Conservation (phyloP, 495 filamentous ascomycete genomes). For the Geopyxis carbonaria region DNA sequence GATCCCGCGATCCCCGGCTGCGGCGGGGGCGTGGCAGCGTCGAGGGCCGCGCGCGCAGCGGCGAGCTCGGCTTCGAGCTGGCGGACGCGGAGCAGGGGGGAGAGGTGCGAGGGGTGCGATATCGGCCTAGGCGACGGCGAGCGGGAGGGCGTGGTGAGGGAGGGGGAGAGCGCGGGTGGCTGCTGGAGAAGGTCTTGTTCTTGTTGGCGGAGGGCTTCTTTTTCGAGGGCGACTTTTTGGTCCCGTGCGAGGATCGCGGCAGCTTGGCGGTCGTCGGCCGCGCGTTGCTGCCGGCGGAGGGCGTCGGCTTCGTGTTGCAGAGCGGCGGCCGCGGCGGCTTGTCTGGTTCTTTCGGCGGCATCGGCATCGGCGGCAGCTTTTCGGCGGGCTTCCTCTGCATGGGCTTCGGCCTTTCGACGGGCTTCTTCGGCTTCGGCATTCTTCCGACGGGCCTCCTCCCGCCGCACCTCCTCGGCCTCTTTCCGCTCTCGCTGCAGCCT, state of each 20-base stretch:
- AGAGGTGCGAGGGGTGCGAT: no score
- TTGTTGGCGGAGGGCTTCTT: not conserved
- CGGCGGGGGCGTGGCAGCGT: slow-evolving; percentile 16
- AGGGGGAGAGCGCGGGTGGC: no score
- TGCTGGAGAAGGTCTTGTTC: slow-evolving; percentile 2
- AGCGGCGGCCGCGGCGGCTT: no score
- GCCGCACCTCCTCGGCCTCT: slow-evolving; percentile 23
- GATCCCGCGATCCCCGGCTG: no score
- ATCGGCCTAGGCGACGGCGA: no score
- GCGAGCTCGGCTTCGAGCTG: slow-evolving; percentile 77
- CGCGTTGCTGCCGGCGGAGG: no score
- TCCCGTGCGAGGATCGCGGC: slow-evolving; percentile 1
- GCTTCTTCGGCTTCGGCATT: slow-evolving; percentile 40
- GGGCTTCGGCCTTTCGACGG: slow-evolving; percentile 40
- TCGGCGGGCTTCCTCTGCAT: slow-evolving; percentile 46
- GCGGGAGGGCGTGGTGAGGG: no score
- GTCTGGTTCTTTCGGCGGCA: slow-evolving; percentile 75
- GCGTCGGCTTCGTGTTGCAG: no score
- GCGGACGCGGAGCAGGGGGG: slow-evolving; percentile 43
- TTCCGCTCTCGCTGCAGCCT: slow-evolving; percentile 38
- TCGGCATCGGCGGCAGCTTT: no score
- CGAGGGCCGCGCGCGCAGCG: no score
- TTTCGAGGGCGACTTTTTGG: not conserved
- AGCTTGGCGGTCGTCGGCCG: no score
- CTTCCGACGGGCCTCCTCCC: slow-evolving; percentile 47